Evolutionary conservation across 2,329 filamentous ascomycete genomes (phyloP).

Genomic region (Sporothrix dimorphospora): DNA sequence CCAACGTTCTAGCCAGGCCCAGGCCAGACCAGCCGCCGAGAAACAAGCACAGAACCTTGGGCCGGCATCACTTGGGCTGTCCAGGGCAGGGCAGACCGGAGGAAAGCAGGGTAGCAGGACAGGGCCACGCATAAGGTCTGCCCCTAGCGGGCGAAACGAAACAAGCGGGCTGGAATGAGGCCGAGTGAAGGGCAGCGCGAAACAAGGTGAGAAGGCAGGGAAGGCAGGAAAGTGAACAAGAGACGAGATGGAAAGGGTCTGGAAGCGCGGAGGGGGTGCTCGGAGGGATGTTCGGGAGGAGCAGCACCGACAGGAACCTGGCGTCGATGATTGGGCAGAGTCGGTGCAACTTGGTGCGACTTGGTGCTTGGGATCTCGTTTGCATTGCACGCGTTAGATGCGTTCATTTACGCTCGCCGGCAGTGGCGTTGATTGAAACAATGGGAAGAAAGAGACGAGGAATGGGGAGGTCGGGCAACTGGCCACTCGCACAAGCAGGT

Average conservation of each 20-base stretch:
- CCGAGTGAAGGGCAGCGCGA: not conserved
- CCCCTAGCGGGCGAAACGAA: constrained; percentile 15
- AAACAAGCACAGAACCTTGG: constrained; percentile 7
- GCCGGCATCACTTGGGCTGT: not conserved
- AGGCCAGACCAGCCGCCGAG: not conserved
- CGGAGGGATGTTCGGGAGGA: not conserved
- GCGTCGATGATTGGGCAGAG: not conserved
- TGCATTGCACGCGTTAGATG: not conserved
- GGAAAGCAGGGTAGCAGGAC: not conserved
- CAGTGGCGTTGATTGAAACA: not conserved
- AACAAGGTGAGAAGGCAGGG: not conserved
- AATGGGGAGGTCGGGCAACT: not conserved
- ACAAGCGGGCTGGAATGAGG: constrained; percentile 20
- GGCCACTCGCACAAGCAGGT: not conserved
- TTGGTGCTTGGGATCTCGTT: not conserved
- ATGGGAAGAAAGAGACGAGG: not conserved
- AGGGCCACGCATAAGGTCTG: constrained; percentile 18
- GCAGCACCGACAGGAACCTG: not conserved
- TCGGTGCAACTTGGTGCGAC: not conserved
- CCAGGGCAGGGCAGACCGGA: not conserved
- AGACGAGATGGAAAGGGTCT: not conserved
- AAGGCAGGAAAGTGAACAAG: not conserved
- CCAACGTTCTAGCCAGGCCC: not conserved
- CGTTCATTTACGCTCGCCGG: not conserved
- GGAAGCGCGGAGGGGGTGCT: not conserved